Conservation (phyloP, 1,284 basidiomycete species). For the Inonotus obliquus region DNA sequence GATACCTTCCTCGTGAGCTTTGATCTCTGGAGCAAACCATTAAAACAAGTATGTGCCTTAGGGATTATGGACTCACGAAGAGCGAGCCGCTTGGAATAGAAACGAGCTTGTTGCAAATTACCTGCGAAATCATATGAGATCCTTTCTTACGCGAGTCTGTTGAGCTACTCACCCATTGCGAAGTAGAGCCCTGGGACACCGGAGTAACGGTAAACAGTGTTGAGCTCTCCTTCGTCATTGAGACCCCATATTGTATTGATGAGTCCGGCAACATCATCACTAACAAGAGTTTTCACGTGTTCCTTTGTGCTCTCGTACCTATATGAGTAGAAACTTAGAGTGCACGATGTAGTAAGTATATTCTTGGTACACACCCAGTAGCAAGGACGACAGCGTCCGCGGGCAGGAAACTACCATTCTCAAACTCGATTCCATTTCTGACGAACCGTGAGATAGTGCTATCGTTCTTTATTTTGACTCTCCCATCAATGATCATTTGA, state of each 20-base stretch:
- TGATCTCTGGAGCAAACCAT: slow-evolving; percentile 8
- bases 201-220: slow-evolving; percentile 9
- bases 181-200: slow-evolving; percentile 15
- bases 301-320: slow-evolving; percentile 9
- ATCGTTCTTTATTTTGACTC: slow-evolving; percentile 27
- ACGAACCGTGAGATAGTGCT: slow-evolving; percentile 15
- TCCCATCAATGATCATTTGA: slow-evolving; percentile 32
- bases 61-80: slow-evolving; percentile 3
- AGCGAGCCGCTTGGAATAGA: slow-evolving; percentile 13
- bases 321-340: not conserved
- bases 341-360: not conserved
- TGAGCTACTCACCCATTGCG: slow-evolving; percentile 8
- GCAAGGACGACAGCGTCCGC: slow-evolving; percentile 23
- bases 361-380: slow-evolving; percentile 18
- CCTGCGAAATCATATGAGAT: not conserved
- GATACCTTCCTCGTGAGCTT: slow-evolving; percentile 12
- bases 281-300: slow-evolving; percentile 6
- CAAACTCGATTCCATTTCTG: slow-evolving; percentile 17
- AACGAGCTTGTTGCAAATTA: slow-evolving; percentile 10
- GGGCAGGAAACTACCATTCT: slow-evolving; percentile 18
- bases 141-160: not conserved
- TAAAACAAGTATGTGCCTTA: not conserved
- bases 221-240: slow-evolving; percentile 15
- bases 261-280: not conserved
- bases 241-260: slow-evolving; percentile 6